Base-by-base conservation (phyloP, 2,329 filamentous ascomycete species). In the Paecilomyces fulvus region DNA sequence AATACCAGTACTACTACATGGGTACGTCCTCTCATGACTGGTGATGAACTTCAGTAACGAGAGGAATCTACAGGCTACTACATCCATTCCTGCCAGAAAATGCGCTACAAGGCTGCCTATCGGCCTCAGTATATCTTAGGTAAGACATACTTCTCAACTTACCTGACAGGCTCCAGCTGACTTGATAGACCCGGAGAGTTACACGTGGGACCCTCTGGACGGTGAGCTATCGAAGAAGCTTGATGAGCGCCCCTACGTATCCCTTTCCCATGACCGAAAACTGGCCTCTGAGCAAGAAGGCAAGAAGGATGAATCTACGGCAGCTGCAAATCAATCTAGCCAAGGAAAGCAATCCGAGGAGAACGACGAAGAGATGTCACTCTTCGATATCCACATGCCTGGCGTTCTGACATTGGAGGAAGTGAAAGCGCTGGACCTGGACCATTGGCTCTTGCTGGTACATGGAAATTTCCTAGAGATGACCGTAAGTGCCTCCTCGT, bases 1-100 rank as follows among this genome's bases (percentile, higher is more conserved):
- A 71, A 0, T 85, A 86, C 61, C 65, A 78, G 55, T 84, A 81
- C 67, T 86, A 86, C 66, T 86, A 86, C 70, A 86, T 87, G 84
- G 84, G 77, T 79, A 61, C 12, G 68, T 59, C 10, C 4, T 3
- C 14, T 6, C 23, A 50, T 46, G 51, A 17, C 53, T 33, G 49
- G 25, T 48, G 23, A 11, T 20, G 14, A 17, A 20, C 28, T n/a
- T 49, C n/a, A 25, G 3, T 51, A 33, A n/a, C 33, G 31, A 5
- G 14, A 59, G 31, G 14, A n/a, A 46, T 37, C 30, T 25, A 11
- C 54, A 79, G 77, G 83, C 11, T 86, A 79, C 69, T 86, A 86
- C 65, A 86, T 87, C 59, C 83, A 85, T 63, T 74, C 72, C 2
- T 79, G 77, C 60, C 70, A 73, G 50, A 80, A 80, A 62, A 80